Evolutionary conservation across 1,284 basidiomycete species (phyloP).

Genomic region (Tilletia setariae): DNA sequence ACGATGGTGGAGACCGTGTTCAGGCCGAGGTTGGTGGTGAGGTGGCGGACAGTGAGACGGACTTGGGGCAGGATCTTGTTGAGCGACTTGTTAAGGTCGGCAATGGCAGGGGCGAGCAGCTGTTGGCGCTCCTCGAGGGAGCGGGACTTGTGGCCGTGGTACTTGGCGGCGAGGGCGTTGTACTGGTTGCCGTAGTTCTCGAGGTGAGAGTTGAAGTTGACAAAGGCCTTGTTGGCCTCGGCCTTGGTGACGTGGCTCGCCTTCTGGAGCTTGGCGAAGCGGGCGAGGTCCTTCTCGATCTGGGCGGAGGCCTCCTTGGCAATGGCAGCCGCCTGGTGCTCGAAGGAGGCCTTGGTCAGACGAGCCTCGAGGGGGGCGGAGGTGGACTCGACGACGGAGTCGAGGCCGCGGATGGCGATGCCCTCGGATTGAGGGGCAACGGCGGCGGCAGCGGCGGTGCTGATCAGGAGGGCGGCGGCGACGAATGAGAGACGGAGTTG

Average conservation of each 20-base stretch:
- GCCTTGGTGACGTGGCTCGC: not conserved
- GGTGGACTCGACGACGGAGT: not conserved
- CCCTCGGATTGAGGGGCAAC: not conserved
- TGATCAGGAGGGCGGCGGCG: not conserved
- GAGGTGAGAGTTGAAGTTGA: slow-evolving; percentile 15
- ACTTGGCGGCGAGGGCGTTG: not conserved
- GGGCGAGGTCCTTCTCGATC: not conserved
- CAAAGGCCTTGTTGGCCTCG: slow-evolving; percentile 56
- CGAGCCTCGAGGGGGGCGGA: not conserved
- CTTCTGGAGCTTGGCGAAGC: not conserved
- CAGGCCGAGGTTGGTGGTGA: slow-evolving; percentile 1
- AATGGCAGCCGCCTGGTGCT: not conserved
- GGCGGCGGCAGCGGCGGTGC: not conserved
- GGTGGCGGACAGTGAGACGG: not conserved
- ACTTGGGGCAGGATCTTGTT: slow-evolving; percentile 1
- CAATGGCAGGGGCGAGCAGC: not conserved
- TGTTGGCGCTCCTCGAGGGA: not conserved
- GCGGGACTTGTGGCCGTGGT: not conserved
- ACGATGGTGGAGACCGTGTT: not conserved
- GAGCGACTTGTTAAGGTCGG: not conserved
- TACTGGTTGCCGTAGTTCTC: not conserved
- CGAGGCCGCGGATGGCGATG: not conserved
- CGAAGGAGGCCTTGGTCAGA: not conserved
- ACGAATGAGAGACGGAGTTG: not conserved
- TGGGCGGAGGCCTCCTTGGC: not conserved